Conservation (phyloP, 2,329 filamentous ascomycete genomes). For the Claviceps sp. region DNA sequence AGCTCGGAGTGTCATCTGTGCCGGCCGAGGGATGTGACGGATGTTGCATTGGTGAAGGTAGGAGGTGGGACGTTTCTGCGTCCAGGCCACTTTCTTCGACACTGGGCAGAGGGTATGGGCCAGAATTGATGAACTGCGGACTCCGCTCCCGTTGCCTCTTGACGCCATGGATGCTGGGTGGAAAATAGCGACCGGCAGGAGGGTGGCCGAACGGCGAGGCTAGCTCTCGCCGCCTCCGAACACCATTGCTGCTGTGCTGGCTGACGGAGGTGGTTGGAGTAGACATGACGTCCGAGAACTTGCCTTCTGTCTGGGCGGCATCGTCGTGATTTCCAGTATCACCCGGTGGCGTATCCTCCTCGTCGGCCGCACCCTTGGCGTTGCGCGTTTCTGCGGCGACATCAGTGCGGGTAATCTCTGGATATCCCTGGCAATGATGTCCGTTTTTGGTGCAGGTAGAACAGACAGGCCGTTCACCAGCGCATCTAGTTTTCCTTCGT, state of each 20-base stretch:
- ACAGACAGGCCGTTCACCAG: slow-evolving; percentile 57
- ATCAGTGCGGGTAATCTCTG: slow-evolving; percentile 36
- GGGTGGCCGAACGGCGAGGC: background rate
- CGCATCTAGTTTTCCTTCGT: slow-evolving; percentile 63
- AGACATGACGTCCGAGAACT: background rate
- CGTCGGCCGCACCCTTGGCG: slow-evolving; percentile 9
- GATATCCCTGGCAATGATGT: slow-evolving; percentile 56
- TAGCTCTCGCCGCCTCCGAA: background rate
- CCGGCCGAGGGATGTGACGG: slow-evolving; percentile 5
- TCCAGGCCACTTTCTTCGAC: background rate
- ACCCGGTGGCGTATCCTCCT: slow-evolving; percentile 6
- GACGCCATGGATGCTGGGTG: background rate
- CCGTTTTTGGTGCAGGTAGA: slow-evolving; percentile 61
- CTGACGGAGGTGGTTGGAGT: background rate
- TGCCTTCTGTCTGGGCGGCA: background rate
- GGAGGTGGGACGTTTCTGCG: background rate
- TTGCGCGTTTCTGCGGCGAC: slow-evolving; percentile 11
- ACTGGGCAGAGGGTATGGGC: background rate
- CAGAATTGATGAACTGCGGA: background rate
- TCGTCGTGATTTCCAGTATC: slow-evolving; percentile 5
- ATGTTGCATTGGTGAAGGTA: slow-evolving; percentile 7
- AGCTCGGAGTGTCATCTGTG: slow-evolving; percentile 18
- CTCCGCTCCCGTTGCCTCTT: background rate
- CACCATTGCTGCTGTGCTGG: background rate
- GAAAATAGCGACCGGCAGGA: background rate